A percentile compares a stretch with the other conserved stretches of the same genome.
Evolutionary conservation across 345 rosid species (phyloP).

Genomic region (Iberis pinnata): DNA sequence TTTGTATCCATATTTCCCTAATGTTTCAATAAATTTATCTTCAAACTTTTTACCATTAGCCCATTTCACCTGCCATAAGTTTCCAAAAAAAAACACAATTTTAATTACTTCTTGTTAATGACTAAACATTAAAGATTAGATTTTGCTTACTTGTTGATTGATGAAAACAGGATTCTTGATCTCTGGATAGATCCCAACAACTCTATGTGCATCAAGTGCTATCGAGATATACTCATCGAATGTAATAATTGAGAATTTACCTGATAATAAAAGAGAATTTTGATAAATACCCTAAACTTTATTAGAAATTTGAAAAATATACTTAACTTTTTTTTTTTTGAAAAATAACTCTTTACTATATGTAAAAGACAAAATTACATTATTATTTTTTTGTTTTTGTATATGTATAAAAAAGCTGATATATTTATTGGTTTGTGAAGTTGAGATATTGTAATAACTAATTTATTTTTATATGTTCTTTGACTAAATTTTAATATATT

Average conservation of each 20-base stretch:
- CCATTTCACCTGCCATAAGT: conserved; percentile 71
- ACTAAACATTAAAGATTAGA: not conserved
- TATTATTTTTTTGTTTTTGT: too few relatives aligned
- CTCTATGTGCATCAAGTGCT: conserved; percentile 73
- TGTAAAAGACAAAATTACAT: too few relatives aligned
- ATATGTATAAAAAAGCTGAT: too few relatives aligned
- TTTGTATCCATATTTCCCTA: conserved; percentile 70
- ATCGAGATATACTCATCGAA: conserved; percentile 85
- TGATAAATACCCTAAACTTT: too few relatives aligned
- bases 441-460: too few relatives aligned
- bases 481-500: too few relatives aligned
- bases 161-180: conserved; percentile 84
- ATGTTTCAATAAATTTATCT: conserved; percentile 62
- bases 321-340: too few relatives aligned
- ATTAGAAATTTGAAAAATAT: too few relatives aligned
- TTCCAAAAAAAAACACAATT: not conserved
- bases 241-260: conserved; percentile 69
- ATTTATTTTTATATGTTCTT: too few relatives aligned
- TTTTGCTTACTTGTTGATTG: conserved; percentile 61
- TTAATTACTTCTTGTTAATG: not conserved
- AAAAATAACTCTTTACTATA: too few relatives aligned
- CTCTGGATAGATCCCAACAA: conserved; percentile 96
- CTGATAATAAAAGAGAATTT: too few relatives aligned
- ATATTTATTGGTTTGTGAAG: too few relatives aligned
- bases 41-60: conserved; percentile 58